Base-by-base conservation (phyloP, 352 stramenopile genomes). In the Phytophthora sp. region DNA sequence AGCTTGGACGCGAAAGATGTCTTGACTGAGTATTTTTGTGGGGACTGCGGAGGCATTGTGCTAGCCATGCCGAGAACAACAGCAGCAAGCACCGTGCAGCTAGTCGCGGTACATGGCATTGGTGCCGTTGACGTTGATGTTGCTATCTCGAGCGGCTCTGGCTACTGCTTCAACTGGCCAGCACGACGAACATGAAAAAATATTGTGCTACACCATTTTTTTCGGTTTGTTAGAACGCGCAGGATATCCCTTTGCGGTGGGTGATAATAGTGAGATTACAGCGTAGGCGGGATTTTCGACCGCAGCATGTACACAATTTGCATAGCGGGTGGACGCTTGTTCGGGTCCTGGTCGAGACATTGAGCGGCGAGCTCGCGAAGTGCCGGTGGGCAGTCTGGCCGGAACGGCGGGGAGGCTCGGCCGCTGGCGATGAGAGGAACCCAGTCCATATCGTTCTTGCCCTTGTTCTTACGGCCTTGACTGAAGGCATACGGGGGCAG, bases 251-350 rank as follows among this genome's bases (percentile, higher is more conserved):
- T 23, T n/a, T n/a, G 34, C 12, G 12, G 49, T 37, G 15, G 24
- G 32, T 41, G 12, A 27, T 49, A 48, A 24, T 18, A 54, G 26
- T 56, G 26, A 53, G 41, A 62, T 62, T 73, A 76, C 42, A 79
- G 50, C 45, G 60, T 74, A n/a, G 23, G 54, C 6, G 42, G 55
- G 54, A 82, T 79, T 60, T 82, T 79, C 23, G 74, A 83, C 37
- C 74, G 67, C 12, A 83, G 61, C 43, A 69, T 60, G 55, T 80
- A 82, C 27, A 79, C 63, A 26, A 82, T 79, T 31, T 82, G 57
- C 69, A 81, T 77, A 37, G 75, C 75, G 0, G 57, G 51, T 28
- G 72, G 75, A 6, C 75, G 72, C n/a, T 84, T 79, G 24, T 39
- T 62, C 38, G 75, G 72, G 27, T 80, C 58, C 8, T 71, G 49